Evolutionary conservation across 2,329 filamentous ascomycete genomes (phyloP), one percentile per base, ranked within the genome.

Genomic region (Phoma sp.): DNA sequence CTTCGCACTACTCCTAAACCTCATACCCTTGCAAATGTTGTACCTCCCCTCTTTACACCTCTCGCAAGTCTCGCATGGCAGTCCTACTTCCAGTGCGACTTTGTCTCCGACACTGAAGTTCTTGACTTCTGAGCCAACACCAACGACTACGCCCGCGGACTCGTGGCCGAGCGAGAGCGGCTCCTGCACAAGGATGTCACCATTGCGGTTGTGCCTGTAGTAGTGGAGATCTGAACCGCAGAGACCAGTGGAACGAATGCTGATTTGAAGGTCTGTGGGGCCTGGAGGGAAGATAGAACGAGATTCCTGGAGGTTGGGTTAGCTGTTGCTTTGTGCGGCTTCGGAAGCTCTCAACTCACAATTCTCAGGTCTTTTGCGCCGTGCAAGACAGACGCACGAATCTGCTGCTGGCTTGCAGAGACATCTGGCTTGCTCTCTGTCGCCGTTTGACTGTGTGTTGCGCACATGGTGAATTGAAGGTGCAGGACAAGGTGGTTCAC

Each of bases 1-100:
- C 68, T 85, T 87, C 29, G 85, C 85, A 47, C 81, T 84, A 62
- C 81, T 84, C 55, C 84, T 71, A 66, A 87, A 87, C 33, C 76
- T 77, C 77, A 87, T 81, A 7, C 75, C 75, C 20, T 81, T 80
- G 75, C 85, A 87, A 59, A 87, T 84, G 62, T 87, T 87, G 69
- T 87, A 87, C 43, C 84, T 74, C 45, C 82, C 83, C 50, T 81
- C 77, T 36, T 76, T 74, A 67, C 85, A 87, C 45, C 82, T 74
- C 18, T 78, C 72, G 66, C 85, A 87, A 33, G 73, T 68, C 32
- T 90, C 87, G 79, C 93, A 98, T 1, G 92, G 91, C 46, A 91
- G 84, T 43, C 93, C 93, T 12, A 96, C 93, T 81, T 98, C 93
- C 34, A 98, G 81, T n/a, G 93, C 92, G 17, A 97, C 89, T 65